Evolutionary conservation across 306 rosid genomes (phyloP).

Genomic region (Trichosanthes cucumerina): DNA sequence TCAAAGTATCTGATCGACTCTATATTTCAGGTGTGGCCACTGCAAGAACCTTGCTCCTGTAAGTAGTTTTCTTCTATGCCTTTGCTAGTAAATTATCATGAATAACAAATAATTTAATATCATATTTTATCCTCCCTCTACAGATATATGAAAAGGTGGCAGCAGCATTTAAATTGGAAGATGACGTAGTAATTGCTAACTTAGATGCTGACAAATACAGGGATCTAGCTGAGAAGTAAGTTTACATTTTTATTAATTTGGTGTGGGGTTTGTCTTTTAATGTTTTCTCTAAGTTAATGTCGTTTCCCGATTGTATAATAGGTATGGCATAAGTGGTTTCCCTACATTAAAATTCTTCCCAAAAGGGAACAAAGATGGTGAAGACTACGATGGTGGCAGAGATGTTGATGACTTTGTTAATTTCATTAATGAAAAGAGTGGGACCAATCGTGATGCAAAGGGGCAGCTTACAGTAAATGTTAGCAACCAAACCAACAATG

Average conservation of each 20-base stretch:
- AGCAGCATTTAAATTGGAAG: conserved; percentile 57
- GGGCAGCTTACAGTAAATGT: conserved; percentile 65
- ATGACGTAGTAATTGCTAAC: conserved; percentile 62
- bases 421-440: conserved; percentile 65
- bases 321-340: conserved; percentile 69
- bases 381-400: conserved; percentile 66
- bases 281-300: not conserved
- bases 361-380: conserved; percentile 62
- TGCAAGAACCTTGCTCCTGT: conserved; percentile 90
- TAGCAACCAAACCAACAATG: conserved; percentile 11
- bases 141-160: conserved; percentile 86
- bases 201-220: conserved; percentile 64
- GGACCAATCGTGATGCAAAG: conserved; percentile 66
- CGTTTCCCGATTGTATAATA: conserved; percentile 9
- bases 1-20: not conserved
- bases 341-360: conserved; percentile 86
- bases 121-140: not conserved
- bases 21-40: conserved; percentile 74
- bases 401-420: conserved; percentile 64
- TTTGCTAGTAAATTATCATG: not conserved
- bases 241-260: not conserved
- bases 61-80: conserved; percentile 21
- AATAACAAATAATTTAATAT: not conserved
- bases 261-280: not conserved
- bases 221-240: conserved; percentile 76